A percentile compares a stretch with the other conserved stretches of the same genome.
These are phyloP conservation scores for Chlorella variabilis DNA, from an alignment of 163 green algal species.

Conservation along the genomic window DNA sequence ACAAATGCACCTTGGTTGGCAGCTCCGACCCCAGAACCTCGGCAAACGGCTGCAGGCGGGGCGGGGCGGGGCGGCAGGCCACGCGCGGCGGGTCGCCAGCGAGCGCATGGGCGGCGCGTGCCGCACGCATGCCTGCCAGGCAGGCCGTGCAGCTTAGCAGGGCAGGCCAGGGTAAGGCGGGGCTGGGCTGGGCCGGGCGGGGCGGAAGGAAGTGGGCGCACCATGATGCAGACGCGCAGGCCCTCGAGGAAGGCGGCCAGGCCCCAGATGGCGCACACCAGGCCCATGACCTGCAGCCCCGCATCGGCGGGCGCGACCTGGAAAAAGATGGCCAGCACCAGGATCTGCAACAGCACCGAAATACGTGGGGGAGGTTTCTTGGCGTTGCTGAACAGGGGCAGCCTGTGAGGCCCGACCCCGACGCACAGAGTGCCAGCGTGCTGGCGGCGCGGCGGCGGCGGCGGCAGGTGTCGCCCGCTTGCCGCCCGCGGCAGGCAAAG, in stretches of 20 bases:
- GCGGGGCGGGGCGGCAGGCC: no score
- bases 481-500: no score
- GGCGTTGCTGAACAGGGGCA: no score
- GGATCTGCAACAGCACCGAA: background rate
- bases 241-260: constrained; percentile 60
- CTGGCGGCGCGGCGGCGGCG: background rate
- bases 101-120: no score
- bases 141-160: no score
- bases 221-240: constrained; percentile 58
- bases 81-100: no score
- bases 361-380: background rate
- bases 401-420: no score
- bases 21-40: constrained; percentile 52
- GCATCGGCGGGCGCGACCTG: constrained; percentile 14
- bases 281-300: constrained; percentile 46
- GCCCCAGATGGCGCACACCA: constrained; percentile 51
- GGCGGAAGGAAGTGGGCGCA: no score
- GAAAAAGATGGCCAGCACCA: constrained; percentile 38
- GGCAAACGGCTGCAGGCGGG: constrained; percentile 19
- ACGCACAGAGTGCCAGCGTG: background rate
- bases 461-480: background rate
- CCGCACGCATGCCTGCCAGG: no score
- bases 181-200: no score
- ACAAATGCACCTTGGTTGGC: constrained; percentile 47
- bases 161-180: no score